A percentile compares a stretch with the other conserved stretches of the same genome.
Evolutionary conservation across 2,329 filamentous ascomycete genomes (phyloP).

Genomic region (Fusarium sp.): DNA sequence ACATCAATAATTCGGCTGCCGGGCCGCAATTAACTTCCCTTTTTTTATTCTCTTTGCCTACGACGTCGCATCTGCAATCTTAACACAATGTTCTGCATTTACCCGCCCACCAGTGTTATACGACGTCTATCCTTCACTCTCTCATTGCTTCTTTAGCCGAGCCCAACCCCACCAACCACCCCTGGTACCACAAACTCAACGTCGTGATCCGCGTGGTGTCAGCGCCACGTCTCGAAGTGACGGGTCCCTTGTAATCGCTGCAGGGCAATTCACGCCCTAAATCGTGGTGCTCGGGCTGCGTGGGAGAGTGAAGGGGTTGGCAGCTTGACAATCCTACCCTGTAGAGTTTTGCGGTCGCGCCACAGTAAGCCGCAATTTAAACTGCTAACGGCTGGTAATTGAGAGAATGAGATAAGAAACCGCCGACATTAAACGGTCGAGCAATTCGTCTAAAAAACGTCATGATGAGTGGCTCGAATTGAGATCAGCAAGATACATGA

Average conservation of each 20-base stretch:
- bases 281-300: background rate
- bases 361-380: background rate
- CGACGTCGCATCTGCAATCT: background rate
- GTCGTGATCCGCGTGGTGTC: background rate
- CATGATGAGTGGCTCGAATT: background rate
- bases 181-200: background rate
- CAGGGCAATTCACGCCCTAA: background rate
- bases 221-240: background rate
- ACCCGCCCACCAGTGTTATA: background rate
- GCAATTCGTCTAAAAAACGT: background rate
- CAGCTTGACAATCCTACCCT: background rate
- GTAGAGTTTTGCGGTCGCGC: background rate
- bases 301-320: background rate
- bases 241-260: background rate
- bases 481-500: background rate
- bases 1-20: slow-evolving; percentile 20
- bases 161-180: background rate
- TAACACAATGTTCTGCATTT: background rate
- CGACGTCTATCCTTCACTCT: background rate
- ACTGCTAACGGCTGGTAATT: background rate
- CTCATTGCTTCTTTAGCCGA: slow-evolving; percentile 1
- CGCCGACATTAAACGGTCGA: background rate
- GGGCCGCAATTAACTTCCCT: background rate
- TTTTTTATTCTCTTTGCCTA: background rate
- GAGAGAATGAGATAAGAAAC: background rate